Evolutionary conservation across 192 early-diverging fungal species (phyloP).

Genomic region (Phycomyces blakesleeanus): DNA sequence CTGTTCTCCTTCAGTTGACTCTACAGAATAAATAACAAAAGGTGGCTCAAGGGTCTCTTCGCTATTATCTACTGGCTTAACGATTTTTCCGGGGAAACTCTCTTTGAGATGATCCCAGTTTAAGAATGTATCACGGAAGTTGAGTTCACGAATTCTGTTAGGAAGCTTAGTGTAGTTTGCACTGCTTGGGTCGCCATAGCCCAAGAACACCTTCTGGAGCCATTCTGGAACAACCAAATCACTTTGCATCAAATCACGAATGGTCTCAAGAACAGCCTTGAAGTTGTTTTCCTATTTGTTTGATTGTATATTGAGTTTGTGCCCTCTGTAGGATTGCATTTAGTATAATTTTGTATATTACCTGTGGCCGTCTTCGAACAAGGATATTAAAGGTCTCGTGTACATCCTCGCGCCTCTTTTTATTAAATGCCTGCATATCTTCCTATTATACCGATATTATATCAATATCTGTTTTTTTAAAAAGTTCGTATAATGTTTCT

Average conservation of each 20-base stretch:
- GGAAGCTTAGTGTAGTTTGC: slow-evolving; percentile 67
- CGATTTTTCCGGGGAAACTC: slow-evolving; percentile 57
- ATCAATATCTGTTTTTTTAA: no score
- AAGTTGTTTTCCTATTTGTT: slow-evolving; percentile 79
- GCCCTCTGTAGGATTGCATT: neutral
- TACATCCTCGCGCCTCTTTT: slow-evolving; percentile 56
- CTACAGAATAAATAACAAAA: slow-evolving; percentile 65
- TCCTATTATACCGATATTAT: slow-evolving; percentile 11
- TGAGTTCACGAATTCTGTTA: slow-evolving; percentile 52
- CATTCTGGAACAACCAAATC: slow-evolving; percentile 85
- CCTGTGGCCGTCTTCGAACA: slow-evolving; percentile 76
- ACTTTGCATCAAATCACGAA: slow-evolving; percentile 84
- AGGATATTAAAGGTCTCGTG: slow-evolving; percentile 86
- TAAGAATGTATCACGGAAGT: slow-evolving; percentile 89
- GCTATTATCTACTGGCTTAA: slow-evolving; percentile 32
- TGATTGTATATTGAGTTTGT: no score
- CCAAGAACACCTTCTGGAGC: slow-evolving; percentile 87
- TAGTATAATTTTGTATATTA: neutral
- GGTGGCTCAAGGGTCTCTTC: slow-evolving; percentile 52
- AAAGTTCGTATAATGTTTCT: neutral
- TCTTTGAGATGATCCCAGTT: slow-evolving; percentile 71
- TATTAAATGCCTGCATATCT: slow-evolving; percentile 49
- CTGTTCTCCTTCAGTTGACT: slow-evolving; percentile 24
- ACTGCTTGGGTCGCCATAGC: slow-evolving; percentile 89
- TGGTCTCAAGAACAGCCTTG: slow-evolving; percentile 84